A percentile compares a stretch with the other conserved stretches of the same genome.
Evolutionary conservation across 495 filamentous ascomycete species (phyloP).

Genomic region (Aspergillus sclerotioniger): DNA sequence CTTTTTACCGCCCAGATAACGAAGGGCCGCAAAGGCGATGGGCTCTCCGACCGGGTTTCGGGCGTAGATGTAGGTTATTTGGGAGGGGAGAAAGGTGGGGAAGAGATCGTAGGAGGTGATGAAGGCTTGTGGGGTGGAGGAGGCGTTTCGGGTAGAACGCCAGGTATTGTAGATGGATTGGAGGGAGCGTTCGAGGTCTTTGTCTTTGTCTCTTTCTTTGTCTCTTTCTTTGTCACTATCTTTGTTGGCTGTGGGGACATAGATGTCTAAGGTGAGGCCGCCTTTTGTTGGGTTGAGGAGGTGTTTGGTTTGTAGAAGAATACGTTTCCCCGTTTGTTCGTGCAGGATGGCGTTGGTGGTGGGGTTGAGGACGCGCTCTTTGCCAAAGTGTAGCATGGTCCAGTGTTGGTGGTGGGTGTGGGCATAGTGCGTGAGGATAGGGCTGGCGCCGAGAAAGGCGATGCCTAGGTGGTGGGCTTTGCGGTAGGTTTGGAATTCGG

Average conservation of each 20-base stretch:
- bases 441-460: conserved; percentile 39
- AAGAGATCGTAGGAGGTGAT: conserved; percentile 47
- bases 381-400: conserved; percentile 41
- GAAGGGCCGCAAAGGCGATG: conserved; percentile 37
- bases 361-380: conserved; percentile 42
- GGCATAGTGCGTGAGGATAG: conserved; percentile 16
- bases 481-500: conserved; percentile 39
- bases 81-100: conserved; percentile 23
- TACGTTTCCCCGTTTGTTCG: conserved; percentile 38
- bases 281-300: conserved; percentile 36
- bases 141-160: conserved; percentile 32
- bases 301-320: conserved; percentile 36
- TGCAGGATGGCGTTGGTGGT: conserved; percentile 39
- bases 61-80: conserved; percentile 46
- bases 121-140: conserved; percentile 30
- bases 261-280: conserved; percentile 32
- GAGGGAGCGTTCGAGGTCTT: conserved; percentile 28
- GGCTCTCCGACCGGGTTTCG: conserved; percentile 25
- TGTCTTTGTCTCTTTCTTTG: no score
- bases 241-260: conserved; percentile 23
- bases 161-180: conserved; percentile 39
- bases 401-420: conserved; percentile 21
- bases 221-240: neutral
- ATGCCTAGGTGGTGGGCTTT: conserved; percentile 27
- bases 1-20: conserved; percentile 30